phyloP scores from a whole-genome alignment of 352 stramenopile species.

The Phytophthora kernoviae region DNA sequence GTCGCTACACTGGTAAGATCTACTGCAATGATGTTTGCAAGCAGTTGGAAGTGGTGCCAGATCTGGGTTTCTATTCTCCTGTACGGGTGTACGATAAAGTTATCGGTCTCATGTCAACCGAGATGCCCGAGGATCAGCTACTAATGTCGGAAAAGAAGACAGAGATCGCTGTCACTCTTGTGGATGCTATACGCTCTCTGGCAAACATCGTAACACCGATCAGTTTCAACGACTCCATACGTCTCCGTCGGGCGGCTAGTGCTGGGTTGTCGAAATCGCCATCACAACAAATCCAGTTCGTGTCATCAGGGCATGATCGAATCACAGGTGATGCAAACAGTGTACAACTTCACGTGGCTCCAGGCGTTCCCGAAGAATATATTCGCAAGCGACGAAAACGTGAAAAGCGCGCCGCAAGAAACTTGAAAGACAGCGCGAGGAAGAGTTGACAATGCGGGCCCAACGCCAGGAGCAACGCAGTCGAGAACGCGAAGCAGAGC shows the following conservation, averaged over 20 bases:
- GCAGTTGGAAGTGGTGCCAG: conserved; percentile 77
- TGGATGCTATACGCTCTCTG: conserved; percentile 70
- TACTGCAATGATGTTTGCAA: conserved; percentile 87
- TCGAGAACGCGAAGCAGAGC: conserved; percentile 71
- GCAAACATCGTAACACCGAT: conserved; percentile 65
- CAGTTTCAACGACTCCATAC: conserved; percentile 70
- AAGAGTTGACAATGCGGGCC: conserved; percentile 74
- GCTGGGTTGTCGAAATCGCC: conserved; percentile 60
- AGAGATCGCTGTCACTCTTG: conserved; percentile 84
- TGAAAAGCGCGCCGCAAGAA: conserved; percentile 81
- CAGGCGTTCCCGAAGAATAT: conserved; percentile 82
- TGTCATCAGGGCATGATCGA: conserved; percentile 40
- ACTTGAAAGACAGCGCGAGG: conserved; percentile 70
- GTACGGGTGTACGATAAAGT: conserved; percentile 80
- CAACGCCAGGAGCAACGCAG: conserved; percentile 72
- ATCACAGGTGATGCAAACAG: conserved; percentile 51
- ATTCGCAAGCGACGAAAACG: conserved; percentile 87
- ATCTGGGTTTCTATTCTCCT: conserved; percentile 80
- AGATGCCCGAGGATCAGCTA: conserved; percentile 83
- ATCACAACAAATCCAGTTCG: conserved; percentile 70
- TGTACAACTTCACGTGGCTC: conserved; percentile 61
- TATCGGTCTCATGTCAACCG: conserved; percentile 83
- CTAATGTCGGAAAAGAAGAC: conserved; percentile 87
- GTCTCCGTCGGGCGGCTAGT: conserved; percentile 54
- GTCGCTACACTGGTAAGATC: conserved; percentile 84